Evolutionary conservation across 345 rosid genomes (phyloP).

Genomic region (Fremontodendron californicum): DNA sequence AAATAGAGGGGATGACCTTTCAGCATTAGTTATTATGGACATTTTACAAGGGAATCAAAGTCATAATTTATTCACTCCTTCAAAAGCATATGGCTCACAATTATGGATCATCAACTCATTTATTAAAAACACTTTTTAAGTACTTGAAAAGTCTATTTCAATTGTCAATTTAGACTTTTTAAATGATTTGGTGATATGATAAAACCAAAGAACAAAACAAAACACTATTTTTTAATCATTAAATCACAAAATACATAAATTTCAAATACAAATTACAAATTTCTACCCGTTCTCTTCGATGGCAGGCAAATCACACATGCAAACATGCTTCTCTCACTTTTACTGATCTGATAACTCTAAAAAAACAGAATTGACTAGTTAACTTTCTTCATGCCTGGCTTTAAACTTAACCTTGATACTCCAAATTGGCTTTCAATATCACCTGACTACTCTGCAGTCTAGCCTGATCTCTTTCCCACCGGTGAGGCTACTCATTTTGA

Average conservation of each 20-base stretch:
- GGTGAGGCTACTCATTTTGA: constrained; percentile 69
- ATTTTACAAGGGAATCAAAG: background rate
- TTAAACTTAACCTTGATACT: background rate
- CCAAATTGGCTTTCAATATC: background rate
- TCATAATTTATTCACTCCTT: background rate
- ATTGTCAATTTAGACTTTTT: background rate
- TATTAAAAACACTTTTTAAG: background rate
- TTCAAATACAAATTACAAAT: background rate
- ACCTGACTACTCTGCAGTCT: constrained; percentile 46
- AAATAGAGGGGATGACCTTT: too few species aligned
- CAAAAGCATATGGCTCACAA: background rate
- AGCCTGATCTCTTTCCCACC: constrained; percentile 79
- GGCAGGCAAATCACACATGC: background rate
- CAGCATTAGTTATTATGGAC: background rate
- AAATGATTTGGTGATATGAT: background rate
- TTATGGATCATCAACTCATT: background rate
- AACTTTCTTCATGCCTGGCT: background rate
- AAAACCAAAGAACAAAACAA: background rate
- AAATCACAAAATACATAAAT: background rate
- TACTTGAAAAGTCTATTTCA: background rate
- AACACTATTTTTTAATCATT: background rate
- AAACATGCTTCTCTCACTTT: background rate
- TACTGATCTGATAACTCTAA: constrained; percentile 14
- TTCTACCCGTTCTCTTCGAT: background rate
- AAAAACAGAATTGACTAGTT: background rate